These are phyloP conservation scores for Paraconiothyrium brasiliense DNA, from an alignment of 2,329 filamentous ascomycete species.

Conservation along the genomic window DNA sequence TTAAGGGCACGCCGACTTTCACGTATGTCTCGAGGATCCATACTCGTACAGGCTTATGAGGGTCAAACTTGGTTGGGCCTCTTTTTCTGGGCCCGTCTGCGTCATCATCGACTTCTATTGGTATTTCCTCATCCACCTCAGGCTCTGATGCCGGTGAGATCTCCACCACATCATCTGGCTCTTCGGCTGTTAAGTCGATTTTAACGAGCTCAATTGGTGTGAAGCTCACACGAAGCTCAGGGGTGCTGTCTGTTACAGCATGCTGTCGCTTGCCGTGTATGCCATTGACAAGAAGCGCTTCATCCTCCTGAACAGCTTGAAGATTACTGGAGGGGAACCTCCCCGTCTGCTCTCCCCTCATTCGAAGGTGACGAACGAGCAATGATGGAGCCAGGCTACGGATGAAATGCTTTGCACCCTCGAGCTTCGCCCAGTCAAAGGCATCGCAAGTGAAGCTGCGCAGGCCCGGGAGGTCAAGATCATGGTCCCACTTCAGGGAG, in stretches of 20 bases:
- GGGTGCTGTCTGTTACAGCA: constrained; percentile 75
- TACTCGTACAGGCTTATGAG: constrained; percentile 69
- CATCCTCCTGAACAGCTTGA: constrained; percentile 56
- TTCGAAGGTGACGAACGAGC: constrained; percentile 67
- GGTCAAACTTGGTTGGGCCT: constrained; percentile 66
- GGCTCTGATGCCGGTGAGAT: constrained; percentile 28
- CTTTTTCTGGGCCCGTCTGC: constrained; percentile 54
- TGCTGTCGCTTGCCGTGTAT: constrained; percentile 76
- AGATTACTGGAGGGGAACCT: constrained; percentile 37
- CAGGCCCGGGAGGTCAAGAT: constrained; percentile 72
- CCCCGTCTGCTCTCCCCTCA: constrained; percentile 41
- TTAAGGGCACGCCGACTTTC: constrained; percentile 70
- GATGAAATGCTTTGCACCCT: constrained; percentile 85
- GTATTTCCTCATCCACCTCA: constrained; percentile 46
- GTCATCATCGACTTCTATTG: constrained; percentile 43
- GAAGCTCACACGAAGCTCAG: constrained; percentile 82
- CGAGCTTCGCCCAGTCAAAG: constrained; percentile 84
- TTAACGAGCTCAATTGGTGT: constrained; percentile 79
- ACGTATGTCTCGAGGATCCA: constrained; percentile 76
- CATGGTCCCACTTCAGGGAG: constrained; percentile 68
- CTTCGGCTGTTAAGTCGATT: constrained; percentile 77
- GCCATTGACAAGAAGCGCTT: constrained; percentile 67
- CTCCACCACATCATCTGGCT: constrained; percentile 72
- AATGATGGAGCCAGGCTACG: constrained; percentile 80
- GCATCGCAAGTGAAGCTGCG: constrained; percentile 79